Base-by-base conservation (phyloP, 306 rosid genomes). In the Luffa aegyptiaca region DNA sequence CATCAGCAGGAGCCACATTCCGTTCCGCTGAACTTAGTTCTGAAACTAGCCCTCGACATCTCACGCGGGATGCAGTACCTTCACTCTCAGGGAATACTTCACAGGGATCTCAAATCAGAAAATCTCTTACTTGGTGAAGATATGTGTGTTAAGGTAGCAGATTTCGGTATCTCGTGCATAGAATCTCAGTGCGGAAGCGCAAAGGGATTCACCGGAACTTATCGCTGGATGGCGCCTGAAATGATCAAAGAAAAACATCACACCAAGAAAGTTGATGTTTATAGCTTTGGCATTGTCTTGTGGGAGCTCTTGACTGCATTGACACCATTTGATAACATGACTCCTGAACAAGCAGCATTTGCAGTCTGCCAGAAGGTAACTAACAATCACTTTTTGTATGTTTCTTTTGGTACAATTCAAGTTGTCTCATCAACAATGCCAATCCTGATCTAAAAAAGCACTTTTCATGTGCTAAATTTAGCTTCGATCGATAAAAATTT, bases 191-290 rank as follows among this genome's bases (percentile, higher is more conserved):
- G 90, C 10, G 92, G 92, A 17, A 91, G 91, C 45, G 84, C 88
- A 2, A 90, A 87, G 84, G 99, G 97, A 53, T 95, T 95, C 72
- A 95, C 94, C 1, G 97, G 99, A 52, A 95, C 99, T 2, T 95
- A 95, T 77, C 94, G 99, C 8, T 95, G 99, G 99, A 95, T 95
- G 99, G 99, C 97, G 6, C 99, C 99, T 0, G 99, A 95, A 84
- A 91, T 93, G 93, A 91, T 95, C 85, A 89, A 88, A 88, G 96
- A 89, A 82, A 95, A 91, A 80, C 95, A 87, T 42, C 99, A 95
- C 76, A 91, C 99, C 0, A 95, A 93, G 83, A 95, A 95, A 82
- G 94, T 93, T 26, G 99, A 95, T 85, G 97, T 93, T 81, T 95
- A 95, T 84, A 95, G 99, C 87, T 95, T 95, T 74, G 99, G 96